Evolutionary conservation across 2,329 filamentous ascomycete species (phyloP), one percentile per base, ranked within the genome.

Genomic region (Penicillium janthinellum): DNA sequence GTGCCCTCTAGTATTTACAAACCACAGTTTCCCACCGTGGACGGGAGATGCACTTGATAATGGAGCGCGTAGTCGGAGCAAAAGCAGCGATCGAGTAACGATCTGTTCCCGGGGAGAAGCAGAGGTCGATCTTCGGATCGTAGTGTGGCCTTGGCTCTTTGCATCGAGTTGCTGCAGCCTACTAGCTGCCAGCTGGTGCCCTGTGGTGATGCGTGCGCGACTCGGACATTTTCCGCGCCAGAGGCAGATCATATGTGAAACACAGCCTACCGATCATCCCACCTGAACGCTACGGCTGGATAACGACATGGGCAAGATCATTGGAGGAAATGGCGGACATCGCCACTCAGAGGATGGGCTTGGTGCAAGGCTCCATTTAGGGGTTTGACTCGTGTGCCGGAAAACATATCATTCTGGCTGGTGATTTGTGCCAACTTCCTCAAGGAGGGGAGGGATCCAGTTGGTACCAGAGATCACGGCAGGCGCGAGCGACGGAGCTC

Each of bases 31-130:
- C 38, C 31, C 51, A 31, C 39, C 39, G 44, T 42, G 28, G 42
- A 42, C 61, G 61, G 61, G 58, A 63, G 61, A 63, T 63, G 55
- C 48, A 47, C 59, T 52, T 22, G 49, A 53, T 57, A 42, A 60
- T 57, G 54, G 54, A 54, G 42, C 57, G 15, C 34, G 34, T 28
- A 47, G 14, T 50, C 44, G 35, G 51, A 44, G 22, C 28, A 54
- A 28, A 20, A n/a, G 28, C 15, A n/a, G 22, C 15, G 44, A 56
- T 56, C 39, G n/a, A 58, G 51, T 49, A 55, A 55, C 52, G 56
- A 58, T 58, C 50, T 35, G n/a, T 34, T 37, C 3, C 22, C 12
- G 8, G 34, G 14, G 34, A 17, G 7, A 5, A 35, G 31, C n/a
- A 31, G 44, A 31, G 25, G 41, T 47, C 6, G 8, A 48, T n/a